Percentiles rank a stretch among this genome's conserved stretches.
Evolutionary conservation across 2,329 filamentous ascomycete species (phyloP).

Genomic region (Aureobasidium sp.): DNA sequence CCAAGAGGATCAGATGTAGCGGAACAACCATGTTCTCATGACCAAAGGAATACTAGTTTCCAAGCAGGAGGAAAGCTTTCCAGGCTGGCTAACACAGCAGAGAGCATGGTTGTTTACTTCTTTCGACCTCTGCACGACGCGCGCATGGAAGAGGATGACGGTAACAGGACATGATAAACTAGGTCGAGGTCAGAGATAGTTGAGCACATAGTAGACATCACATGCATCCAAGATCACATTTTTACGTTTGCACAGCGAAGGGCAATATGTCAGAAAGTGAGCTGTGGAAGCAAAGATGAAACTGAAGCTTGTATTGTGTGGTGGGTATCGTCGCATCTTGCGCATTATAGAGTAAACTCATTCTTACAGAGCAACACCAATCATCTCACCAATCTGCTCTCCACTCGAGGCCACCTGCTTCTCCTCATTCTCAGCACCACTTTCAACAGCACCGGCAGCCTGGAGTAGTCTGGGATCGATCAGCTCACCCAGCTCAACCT

Average conservation of each 20-base stretch:
- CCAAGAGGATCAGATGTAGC: too few relatives aligned
- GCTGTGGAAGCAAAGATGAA: neutral
- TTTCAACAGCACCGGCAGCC: neutral
- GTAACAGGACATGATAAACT: too few relatives aligned
- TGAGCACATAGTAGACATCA: neutral
- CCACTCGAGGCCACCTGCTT: neutral
- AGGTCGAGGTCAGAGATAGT: too few relatives aligned
- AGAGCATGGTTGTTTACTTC: too few relatives aligned
- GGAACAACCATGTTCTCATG: too few relatives aligned
- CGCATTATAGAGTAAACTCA: neutral
- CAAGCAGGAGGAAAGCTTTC: too few relatives aligned
- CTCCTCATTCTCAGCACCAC: neutral
- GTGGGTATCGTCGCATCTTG: neutral
- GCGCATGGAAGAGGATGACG: too few relatives aligned
- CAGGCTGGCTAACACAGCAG: too few relatives aligned
- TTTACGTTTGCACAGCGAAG: neutral
- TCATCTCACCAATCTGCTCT: neutral
- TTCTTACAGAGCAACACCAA: neutral
- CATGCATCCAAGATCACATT: neutral
- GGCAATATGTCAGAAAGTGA: neutral
- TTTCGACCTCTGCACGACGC: too few relatives aligned
- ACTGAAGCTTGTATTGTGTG: neutral
- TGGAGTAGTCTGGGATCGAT: constrained; percentile 54
- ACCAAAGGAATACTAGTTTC: too few relatives aligned
- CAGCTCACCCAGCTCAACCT: constrained; percentile 53